Conservation (phyloP, 495 filamentous ascomycete genomes). For the Aspergillus biplanus region DNA sequence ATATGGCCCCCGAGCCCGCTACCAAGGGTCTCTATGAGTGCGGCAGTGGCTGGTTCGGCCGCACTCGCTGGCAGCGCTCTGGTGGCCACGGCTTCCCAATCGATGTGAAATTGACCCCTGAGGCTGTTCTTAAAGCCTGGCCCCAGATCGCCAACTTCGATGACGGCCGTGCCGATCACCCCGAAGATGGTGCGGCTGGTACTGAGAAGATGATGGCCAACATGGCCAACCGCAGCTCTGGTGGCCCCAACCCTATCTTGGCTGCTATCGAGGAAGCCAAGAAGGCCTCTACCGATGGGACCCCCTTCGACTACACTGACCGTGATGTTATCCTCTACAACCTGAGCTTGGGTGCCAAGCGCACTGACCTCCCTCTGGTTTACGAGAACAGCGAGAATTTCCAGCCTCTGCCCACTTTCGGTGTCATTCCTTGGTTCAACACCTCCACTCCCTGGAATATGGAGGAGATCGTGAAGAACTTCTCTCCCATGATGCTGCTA, state of each 20-base stretch:
- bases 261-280: conserved; percentile 78
- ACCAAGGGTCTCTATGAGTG: conserved; percentile 96
- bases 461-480: conserved; percentile 87
- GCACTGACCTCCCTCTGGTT: conserved; percentile 82
- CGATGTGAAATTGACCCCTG: conserved; percentile 83
- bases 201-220: conserved; percentile 90
- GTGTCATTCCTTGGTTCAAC: conserved; percentile 92
- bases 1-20: conserved; percentile 79
- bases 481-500: conserved; percentile 97
- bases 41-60: conserved; percentile 90
- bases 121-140: conserved; percentile 81
- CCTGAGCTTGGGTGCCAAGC: conserved; percentile 91
- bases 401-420: conserved; percentile 91
- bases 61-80: conserved; percentile 92
- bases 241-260: conserved; percentile 57
- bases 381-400: conserved; percentile 90
- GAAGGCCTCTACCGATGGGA: conserved; percentile 69
- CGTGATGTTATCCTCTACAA: conserved; percentile 94
- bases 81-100: conserved; percentile 93
- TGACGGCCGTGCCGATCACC: conserved; percentile 87
- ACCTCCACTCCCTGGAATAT: conserved; percentile 79
- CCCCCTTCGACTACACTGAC: conserved; percentile 80
- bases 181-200: conserved; percentile 75
- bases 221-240: conserved; percentile 72
- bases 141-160: conserved; percentile 83